Evolutionary conservation across 116 monocot species (phyloP).

Genomic region (Iris pallida): DNA sequence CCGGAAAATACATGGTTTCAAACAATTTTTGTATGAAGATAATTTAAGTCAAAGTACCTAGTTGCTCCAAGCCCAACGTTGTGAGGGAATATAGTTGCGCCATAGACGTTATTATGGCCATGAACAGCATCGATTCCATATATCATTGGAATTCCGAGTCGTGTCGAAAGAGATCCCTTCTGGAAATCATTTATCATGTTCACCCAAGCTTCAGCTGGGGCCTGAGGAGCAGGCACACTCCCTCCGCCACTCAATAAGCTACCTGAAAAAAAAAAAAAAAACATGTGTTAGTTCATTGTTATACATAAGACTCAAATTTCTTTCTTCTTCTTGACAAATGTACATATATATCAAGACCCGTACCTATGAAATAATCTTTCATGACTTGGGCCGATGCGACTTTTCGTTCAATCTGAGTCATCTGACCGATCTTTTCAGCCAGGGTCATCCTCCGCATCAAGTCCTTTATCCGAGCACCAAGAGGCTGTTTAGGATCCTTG

Average conservation of each 20-base stretch:
- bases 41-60: background rate
- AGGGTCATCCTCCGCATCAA: constrained; percentile 23
- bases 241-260: constrained; percentile 23
- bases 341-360: too few species aligned
- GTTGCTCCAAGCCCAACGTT: constrained; percentile 29
- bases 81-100: constrained; percentile 25
- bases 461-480: constrained; percentile 12
- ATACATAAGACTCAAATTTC: background rate
- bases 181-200: constrained; percentile 28
- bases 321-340: too few species aligned
- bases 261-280: constrained; percentile 13
- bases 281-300: too few species aligned
- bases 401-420: constrained; percentile 22
- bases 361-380: constrained; percentile 29
- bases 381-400: constrained; percentile 17
- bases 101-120: constrained; percentile 23
- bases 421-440: constrained; percentile 27
- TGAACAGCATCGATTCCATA: constrained; percentile 29
- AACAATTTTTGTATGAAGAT: background rate
- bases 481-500: constrained; percentile 20
- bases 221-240: constrained; percentile 22
- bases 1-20: too few species aligned
- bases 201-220: constrained; percentile 23
- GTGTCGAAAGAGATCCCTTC: constrained; percentile 15
- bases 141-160: constrained; percentile 23